Evolutionary conservation across 768 basidiomycete species (phyloP).

Genomic region (Auriscalpium vulgare): DNA sequence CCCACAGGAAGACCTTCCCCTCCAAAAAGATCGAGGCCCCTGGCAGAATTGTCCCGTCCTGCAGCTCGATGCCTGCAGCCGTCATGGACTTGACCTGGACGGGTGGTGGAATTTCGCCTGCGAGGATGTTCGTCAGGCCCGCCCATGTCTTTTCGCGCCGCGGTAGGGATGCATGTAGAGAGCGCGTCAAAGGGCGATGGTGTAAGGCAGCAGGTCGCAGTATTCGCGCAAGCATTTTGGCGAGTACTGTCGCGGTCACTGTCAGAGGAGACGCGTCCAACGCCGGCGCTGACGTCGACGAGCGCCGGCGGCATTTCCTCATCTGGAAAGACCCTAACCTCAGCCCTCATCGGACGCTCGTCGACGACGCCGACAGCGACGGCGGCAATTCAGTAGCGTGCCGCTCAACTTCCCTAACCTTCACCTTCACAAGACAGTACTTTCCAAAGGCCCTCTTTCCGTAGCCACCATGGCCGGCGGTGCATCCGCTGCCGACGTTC

Average conservation of each 20-base stretch:
- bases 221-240: neutral
- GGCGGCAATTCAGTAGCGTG: neutral
- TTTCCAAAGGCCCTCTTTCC: neutral
- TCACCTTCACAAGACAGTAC: neutral
- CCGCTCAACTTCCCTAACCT: neutral
- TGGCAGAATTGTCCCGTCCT: conserved; percentile 72
- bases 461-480: conserved; percentile 37
- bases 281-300: neutral
- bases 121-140: conserved; percentile 62
- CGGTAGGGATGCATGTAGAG: neutral
- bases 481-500: conserved; percentile 71
- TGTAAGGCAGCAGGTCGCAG: neutral
- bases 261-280: no score
- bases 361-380: neutral
- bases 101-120: conserved; percentile 56
- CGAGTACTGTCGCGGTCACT: neutral
- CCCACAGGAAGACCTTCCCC: conserved; percentile 86
- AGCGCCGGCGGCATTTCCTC: neutral
- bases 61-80: conserved; percentile 54
- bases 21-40: conserved; percentile 79
- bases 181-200: conserved; percentile 1
- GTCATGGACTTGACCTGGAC: conserved; percentile 68
- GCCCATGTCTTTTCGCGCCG: conserved; percentile 7
- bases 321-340: neutral
- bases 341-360: neutral